Evolutionary conservation across 2,329 filamentous ascomycete species (phyloP).

Genomic region (Aspergillus jensenii): DNA sequence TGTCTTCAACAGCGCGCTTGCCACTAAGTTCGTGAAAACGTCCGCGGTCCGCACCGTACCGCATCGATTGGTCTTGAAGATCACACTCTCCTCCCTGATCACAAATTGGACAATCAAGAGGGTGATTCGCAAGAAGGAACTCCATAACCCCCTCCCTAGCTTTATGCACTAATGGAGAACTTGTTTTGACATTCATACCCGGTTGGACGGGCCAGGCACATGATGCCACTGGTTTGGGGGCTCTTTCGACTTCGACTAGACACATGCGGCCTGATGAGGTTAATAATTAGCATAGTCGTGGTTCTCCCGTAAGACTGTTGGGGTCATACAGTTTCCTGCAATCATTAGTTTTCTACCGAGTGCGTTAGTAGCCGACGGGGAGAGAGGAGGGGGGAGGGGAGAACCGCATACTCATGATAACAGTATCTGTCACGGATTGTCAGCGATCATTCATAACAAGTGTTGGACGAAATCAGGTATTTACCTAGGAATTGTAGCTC

Average conservation of each 20-base stretch:
- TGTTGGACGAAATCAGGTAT: conserved; percentile 17
- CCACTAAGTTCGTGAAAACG: conserved; percentile 94
- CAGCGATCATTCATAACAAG: conserved; percentile 5
- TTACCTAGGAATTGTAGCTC: conserved; percentile 80
- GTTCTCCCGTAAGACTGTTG: not conserved
- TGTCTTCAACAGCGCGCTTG: conserved; percentile 98
- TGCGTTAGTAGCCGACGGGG: conserved; percentile 24
- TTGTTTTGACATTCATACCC: conserved; percentile 98
- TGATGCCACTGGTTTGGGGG: conserved; percentile 95
- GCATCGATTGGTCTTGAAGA: conserved; percentile 98
- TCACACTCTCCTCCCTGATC: conserved; percentile 99
- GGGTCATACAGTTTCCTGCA: conserved; percentile 79
- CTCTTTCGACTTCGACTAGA: conserved; percentile 93
- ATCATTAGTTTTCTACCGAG: conserved; percentile 84
- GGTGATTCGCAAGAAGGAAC: conserved; percentile 94
- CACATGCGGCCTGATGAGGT: conserved; percentile 73
- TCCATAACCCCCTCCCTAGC: conserved; percentile 99
- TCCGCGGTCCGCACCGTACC: conserved; percentile 92
- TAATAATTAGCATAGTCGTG: conserved; percentile 5
- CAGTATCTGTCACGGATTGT: conserved; percentile 71
- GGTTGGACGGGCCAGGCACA: conserved; percentile 99
- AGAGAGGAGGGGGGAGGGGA: conserved; percentile 15
- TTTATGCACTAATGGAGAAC: conserved; percentile 94
- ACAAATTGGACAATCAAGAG: conserved; percentile 94
- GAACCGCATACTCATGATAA: conserved; percentile 81